phyloP scores from a whole-genome alignment of 495 filamentous ascomycete species.

The Endocarpon pusillum region DNA sequence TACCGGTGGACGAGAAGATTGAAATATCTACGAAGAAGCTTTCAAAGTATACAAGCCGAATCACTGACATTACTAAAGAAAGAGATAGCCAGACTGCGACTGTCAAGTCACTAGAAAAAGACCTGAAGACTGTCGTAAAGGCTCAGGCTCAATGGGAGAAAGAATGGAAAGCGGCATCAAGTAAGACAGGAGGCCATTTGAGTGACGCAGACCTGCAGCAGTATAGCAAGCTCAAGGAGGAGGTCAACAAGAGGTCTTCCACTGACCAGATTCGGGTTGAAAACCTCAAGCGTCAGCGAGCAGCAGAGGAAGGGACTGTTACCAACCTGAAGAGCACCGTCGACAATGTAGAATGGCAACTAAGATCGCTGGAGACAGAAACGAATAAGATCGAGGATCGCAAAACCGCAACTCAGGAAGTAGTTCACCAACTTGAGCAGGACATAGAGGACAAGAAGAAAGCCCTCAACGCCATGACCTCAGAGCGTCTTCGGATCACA shows the following conservation, averaged over 20 bases:
- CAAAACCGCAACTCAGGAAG: conserved; percentile 36
- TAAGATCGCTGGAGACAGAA: conserved; percentile 57
- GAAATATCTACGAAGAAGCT: conserved; percentile 58
- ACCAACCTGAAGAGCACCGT: conserved; percentile 77
- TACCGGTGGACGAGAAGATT: conserved; percentile 87
- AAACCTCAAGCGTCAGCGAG: conserved; percentile 65
- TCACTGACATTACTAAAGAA: conserved; percentile 57
- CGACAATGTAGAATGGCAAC: conserved; percentile 53
- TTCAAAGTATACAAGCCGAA: conserved; percentile 43
- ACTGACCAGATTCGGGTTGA: conserved; percentile 69
- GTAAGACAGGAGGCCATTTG: conserved; percentile 70
- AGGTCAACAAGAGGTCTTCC: conserved; percentile 72
- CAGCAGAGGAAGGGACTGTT: conserved; percentile 76
- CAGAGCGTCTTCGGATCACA: conserved; percentile 62
- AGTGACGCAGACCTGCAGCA: conserved; percentile 77
- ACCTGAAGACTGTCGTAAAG: conserved; percentile 71
- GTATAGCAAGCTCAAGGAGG: conserved; percentile 69
- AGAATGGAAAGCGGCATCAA: conserved; percentile 65
- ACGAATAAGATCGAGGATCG: conserved; percentile 50
- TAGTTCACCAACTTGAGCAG: conserved; percentile 46
- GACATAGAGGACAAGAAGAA: conserved; percentile 86
- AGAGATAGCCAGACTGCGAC: conserved; percentile 47
- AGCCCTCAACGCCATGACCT: conserved; percentile 66
- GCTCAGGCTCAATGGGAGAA: conserved; percentile 78
- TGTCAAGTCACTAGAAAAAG: conserved; percentile 56